Base-by-base conservation (phyloP, 2,329 filamentous ascomycete species). In the Chrysoporthe deuterocubensis region DNA sequence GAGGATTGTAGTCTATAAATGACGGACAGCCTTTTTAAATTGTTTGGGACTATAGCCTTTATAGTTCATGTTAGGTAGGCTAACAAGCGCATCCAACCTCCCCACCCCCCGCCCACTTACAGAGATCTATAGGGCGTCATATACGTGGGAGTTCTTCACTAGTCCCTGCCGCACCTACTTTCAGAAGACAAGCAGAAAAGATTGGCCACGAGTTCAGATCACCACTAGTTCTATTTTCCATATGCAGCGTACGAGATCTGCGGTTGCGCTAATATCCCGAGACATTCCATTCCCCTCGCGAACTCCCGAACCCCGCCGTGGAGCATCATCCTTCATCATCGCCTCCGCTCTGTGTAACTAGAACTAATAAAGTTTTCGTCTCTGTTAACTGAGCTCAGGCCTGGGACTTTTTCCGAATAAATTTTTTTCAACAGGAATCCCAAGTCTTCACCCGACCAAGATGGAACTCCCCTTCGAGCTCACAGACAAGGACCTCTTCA, bases 401-500 rank as follows among this genome's bases (percentile, higher is more conserved):
- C 37, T 40, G 5, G 26, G 37, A 40, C 37, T 40, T 40, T 9
- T 40, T 40, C 37, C 9, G 4, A 26, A 26, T 26, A 26, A 26
- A 0, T 26, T 26, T 26, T 26, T 26, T 2, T 26, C 26, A 26
- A 26, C 26, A 26, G 26, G 26, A 7, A 64, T 42, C 21, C 4
- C 18, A 18, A 14, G 44, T 3, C 44, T 46, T 46, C 16, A n/a
- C 21, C 26, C 16, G 16, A 26, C 18, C 54, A 67, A 18, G 9
- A 69, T 69, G 68, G 62, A 74, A 0, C 71, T 80, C 9, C 80
- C 81, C 16, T 80, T 81, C 43, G 70, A 83, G 72, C 78, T 87
- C 44, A 75, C 79, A 26, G 81, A 87, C 73, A 78, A 80, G 2
- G 79, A 77, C 37, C 79, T 88, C 16, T 78, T 84, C 18, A 79